Evolutionary conservation across 768 basidiomycete species (phyloP), one percentile per base, ranked within the genome.

Genomic region (Phaffia australis): DNA sequence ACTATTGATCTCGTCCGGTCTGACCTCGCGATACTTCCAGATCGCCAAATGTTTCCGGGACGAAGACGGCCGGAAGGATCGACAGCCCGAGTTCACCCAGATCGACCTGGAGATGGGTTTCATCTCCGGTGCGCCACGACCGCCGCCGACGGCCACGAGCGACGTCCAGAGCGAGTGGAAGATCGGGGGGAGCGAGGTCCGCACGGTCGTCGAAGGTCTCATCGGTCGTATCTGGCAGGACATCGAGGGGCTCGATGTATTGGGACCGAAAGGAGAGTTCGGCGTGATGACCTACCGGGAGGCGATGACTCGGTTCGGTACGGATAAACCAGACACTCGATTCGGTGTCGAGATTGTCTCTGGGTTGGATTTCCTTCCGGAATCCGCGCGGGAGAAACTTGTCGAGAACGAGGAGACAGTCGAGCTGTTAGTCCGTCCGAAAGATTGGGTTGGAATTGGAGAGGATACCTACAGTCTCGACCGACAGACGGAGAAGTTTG

Each of bases 81-180:
- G 93, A 54, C 93, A 97, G 74, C 92, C 93, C 0, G 93, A 97
- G 76, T 97, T 97, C 77, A 97, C 93, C 25, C 93, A 97, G 78
- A 80, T 97, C 69, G 93, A 97, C 83, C 77, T 97, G 69, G 93
- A 97, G 78, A 93, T 95, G 88, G 90, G 87, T 1, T 97, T 87
- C 77, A 85, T 93, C 21, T 86, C 87, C 9, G 95, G 93, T 85
- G 86, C 74, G 16, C 69, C 73, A 0, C 86, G 3, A 8, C 47
- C 30, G 29, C 30, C 29, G 18, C 47, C 30, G 29, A 32, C 29
- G 1, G 42, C 6, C n/a, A 23, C n/a, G n/a, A n/a, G 11, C 4
- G n/a, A 25, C 11, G 64, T 30, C 19, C 56, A 58, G 16, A 59
- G 51, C 5, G 66, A 69, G 14, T 97, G 93, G 93, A 80, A 84